A percentile compares a stretch with the other conserved stretches of the same genome.
phyloP scores from a whole-genome alignment of 176 grass and related monocot genomes.

The Oryza glaberrima region DNA sequence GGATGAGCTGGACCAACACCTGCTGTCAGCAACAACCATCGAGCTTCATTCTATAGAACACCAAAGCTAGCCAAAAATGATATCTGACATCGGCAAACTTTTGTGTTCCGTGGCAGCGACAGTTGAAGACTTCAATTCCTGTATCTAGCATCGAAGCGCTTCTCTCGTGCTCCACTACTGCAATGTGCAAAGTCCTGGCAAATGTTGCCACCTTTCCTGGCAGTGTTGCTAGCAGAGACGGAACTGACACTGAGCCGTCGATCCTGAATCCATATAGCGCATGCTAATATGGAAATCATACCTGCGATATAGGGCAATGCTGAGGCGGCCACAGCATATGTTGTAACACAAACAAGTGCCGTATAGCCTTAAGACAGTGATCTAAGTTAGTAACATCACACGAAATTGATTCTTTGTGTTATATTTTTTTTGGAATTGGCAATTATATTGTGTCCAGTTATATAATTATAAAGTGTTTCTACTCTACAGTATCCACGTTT shows the following conservation, averaged over 20 bases:
- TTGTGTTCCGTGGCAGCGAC: not conserved
- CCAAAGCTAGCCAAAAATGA: conserved; percentile 59
- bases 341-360: conserved; percentile 6
- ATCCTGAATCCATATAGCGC: not conserved
- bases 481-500: too few species aligned
- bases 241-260: not conserved
- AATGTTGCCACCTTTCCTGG: not conserved
- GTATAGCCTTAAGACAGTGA: not conserved
- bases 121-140: not conserved
- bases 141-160: not conserved
- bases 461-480: not conserved
- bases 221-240: not conserved
- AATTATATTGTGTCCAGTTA: not conserved
- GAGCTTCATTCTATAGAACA: conserved; percentile 57
- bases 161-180: not conserved
- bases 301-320: not conserved
- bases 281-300: not conserved
- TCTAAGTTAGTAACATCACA: not conserved
- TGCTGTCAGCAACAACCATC: conserved; percentile 28
- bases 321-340: not conserved
- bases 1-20: conserved; percentile 64
- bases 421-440: not conserved
- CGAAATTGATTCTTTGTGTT: not conserved
- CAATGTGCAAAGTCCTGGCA: not conserved
- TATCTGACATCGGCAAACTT: conserved; percentile 27